Percentiles rank a stretch among this genome's conserved stretches.
phyloP scores from a whole-genome alignment of 768 basidiomycete genomes.

The Suillus occidentalis region DNA sequence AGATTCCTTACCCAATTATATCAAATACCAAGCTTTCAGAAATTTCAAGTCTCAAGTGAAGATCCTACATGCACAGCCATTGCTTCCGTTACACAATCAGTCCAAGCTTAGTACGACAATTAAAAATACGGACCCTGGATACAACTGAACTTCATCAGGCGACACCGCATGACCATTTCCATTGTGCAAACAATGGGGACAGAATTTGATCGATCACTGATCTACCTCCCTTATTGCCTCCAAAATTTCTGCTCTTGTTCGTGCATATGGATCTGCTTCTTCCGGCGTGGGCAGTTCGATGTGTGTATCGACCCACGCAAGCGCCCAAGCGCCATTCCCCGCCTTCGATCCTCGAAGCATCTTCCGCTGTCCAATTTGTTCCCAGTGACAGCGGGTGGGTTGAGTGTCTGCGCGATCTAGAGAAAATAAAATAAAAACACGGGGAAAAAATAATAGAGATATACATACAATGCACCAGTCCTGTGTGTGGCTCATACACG shows the following conservation, averaged over 20 bases:
- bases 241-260: slow-evolving; percentile 20
- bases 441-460: neutral
- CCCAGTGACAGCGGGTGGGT: slow-evolving; percentile 64
- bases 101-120: neutral
- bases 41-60: neutral
- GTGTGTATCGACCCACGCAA: slow-evolving; percentile 71
- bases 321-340: slow-evolving; percentile 78
- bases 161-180: neutral
- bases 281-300: slow-evolving; percentile 35
- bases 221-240: neutral
- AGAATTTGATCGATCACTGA: neutral
- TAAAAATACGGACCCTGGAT: neutral
- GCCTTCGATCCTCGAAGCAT: slow-evolving; percentile 72
- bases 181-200: neutral
- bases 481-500: slow-evolving; percentile 81
- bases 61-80: neutral
- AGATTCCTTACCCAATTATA: neutral
- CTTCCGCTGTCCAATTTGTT: slow-evolving; percentile 48
- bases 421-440: slow-evolving; percentile 9
- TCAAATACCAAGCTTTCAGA: neutral
- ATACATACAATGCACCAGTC: slow-evolving; percentile 68
- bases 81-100: neutral
- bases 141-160: neutral
- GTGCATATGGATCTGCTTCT: slow-evolving; percentile 20
- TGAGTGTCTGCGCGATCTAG: slow-evolving; percentile 79